A percentile compares a stretch with the other conserved stretches of the same genome.
phyloP scores from a whole-genome alignment of 495 filamentous ascomycete genomes.

The Xylaria sp. region DNA sequence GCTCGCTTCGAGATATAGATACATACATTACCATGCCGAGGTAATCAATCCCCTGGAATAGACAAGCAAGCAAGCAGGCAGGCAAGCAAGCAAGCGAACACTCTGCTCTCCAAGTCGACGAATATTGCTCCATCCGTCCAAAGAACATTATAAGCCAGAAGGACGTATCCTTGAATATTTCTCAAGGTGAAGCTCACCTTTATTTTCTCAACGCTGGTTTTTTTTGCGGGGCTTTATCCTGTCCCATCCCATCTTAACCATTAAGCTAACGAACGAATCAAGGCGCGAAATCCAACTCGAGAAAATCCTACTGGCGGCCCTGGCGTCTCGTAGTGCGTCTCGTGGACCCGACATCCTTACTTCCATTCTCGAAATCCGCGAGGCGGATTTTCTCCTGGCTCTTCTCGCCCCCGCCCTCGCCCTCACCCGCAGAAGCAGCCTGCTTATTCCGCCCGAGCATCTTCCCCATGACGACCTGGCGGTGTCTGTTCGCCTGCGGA shows the following conservation, averaged over 20 bases:
- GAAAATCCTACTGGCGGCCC: constrained; percentile 3
- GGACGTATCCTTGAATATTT: neutral
- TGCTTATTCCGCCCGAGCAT: constrained; percentile 39
- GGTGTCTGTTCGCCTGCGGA: constrained; percentile 45
- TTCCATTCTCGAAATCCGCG: constrained; percentile 2
- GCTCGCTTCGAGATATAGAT: neutral
- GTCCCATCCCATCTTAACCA: neutral
- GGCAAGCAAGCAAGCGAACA: neutral
- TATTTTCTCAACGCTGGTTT: neutral
- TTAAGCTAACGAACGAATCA: neutral
- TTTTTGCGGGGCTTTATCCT: neutral
- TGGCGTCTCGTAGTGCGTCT: constrained; percentile 31
- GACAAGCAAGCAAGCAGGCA: neutral
- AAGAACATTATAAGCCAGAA: neutral
- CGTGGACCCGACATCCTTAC: constrained; percentile 4
- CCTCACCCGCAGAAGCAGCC: neutral
- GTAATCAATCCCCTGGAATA: neutral
- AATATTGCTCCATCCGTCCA: neutral
- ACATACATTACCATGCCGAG: neutral
- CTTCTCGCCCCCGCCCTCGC: neutral
- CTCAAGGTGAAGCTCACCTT: neutral
- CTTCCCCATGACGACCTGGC: constrained; percentile 42
- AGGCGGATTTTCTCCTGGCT: neutral
- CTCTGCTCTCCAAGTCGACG: neutral
- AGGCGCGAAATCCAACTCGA: neutral